Evolutionary conservation across 2,329 filamentous ascomycete species (phyloP).

Genomic region (Aspergillus proliferans): DNA sequence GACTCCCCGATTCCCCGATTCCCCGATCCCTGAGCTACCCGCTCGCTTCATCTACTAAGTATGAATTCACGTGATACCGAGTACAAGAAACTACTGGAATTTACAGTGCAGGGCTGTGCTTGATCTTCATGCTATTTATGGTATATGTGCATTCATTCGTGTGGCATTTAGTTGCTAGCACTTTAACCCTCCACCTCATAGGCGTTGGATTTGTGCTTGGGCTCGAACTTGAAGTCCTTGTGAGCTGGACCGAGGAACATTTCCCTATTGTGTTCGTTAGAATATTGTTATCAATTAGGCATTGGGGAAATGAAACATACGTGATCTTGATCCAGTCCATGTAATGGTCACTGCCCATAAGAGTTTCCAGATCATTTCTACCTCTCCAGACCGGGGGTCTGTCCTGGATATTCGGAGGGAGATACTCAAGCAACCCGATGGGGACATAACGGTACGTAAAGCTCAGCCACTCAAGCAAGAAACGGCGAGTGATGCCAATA

Average conservation of each 20-base stretch:
- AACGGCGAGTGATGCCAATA: constrained; percentile 81
- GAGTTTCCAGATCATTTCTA: constrained; percentile 85
- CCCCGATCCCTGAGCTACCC: too few species aligned
- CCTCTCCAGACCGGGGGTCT: constrained; percentile 77
- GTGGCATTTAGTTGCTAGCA: background rate
- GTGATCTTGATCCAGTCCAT: constrained; percentile 98
- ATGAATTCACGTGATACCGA: background rate
- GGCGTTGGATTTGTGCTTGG: constrained; percentile 93
- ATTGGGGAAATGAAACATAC: constrained; percentile 47
- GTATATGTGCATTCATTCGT: background rate
- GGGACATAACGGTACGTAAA: constrained; percentile 91
- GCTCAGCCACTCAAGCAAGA: constrained; percentile 92
- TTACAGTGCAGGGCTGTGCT: background rate
- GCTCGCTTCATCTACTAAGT: background rate
- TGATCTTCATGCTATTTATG: background rate
- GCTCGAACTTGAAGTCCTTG: constrained; percentile 85
- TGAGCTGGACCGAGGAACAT: constrained; percentile 95
- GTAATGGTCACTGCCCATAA: constrained; percentile 85
- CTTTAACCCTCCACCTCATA: constrained; percentile 65
- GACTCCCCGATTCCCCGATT: too few species aligned
- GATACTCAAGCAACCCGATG: constrained; percentile 75
- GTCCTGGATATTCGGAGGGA: constrained; percentile 85
- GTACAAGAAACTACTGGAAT: background rate
- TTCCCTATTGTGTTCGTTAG: constrained; percentile 54
- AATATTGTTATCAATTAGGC: constrained; percentile 1